Base-by-base conservation (phyloP, 129 eudicot species). In the Tanacetum coccineum region DNA sequence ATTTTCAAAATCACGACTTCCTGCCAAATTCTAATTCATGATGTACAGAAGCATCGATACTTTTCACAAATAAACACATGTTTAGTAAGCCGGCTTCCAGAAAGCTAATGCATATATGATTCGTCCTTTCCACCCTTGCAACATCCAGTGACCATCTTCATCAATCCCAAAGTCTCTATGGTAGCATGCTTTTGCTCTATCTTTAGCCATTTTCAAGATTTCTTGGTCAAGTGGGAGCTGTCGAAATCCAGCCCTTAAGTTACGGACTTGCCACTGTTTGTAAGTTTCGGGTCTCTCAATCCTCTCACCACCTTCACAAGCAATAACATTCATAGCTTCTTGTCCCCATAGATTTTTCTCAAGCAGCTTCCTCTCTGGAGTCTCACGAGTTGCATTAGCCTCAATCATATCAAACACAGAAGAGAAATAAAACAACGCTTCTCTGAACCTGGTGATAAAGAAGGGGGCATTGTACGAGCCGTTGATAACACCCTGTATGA, bases 41-140 rank as follows among this genome's bases (percentile, higher is more conserved):
- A 26, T 13, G 44, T 58, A 36, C 42, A 58, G 63, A 58, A 13
- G 59, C 28, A 54, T 36, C 42, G 9, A 36, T 36, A 36, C 10
- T 36, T 36, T 36, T 36, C 42, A 36, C 53, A 17, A 18, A 70
- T 44, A 59, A 10, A 8, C 22, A 62, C 13, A 64, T 9, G 60
- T 45, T 52, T 17, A 78, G 3, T 70, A 61, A 66, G 21, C 75
- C 3, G 84, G 76, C 70, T 60, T 83, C 96, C 96, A 88, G 44
- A 78, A 62, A 49, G 92, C 80, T 64, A 82, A 79, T 0, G 87
- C 96, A 66, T 46, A 77, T 13, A 79, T 66, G 45, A 85, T 88
- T 19, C 92, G 81, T 20, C 96, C 96, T 75, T 88, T 88, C 96
- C 96, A 85, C 20, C 96, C 96, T 64, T 80, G 96, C 78, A 88